Evolutionary conservation across 2,329 filamentous ascomycete species (phyloP), one percentile per base, ranked within the genome.

Genomic region (Ophiostoma triangulosporum): DNA sequence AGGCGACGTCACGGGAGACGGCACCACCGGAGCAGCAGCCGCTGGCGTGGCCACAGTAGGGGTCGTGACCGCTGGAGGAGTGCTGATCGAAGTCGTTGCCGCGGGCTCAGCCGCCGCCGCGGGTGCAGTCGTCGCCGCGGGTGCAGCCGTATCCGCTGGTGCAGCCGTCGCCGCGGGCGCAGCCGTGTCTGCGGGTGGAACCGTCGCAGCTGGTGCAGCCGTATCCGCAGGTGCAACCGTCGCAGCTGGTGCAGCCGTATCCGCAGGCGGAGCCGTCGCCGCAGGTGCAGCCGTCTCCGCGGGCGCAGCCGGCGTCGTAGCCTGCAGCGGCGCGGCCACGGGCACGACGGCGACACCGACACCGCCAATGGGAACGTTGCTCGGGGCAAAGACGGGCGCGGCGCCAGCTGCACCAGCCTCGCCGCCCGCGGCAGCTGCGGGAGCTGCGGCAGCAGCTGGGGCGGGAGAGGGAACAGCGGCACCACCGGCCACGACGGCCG

Each of bases 271-370:
- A 12, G 32, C 38, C 11, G 46, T n/a, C 8, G 52, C 31, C 3
- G 57, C 48, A 3, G 57, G 17, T 3, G 57, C 48, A 3, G 57
- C 53, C 17, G 58, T 49, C 2, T 33, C 50, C 11, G 50, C 20
- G 6, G 54, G 17, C 3, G 53, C 27, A 14, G 24, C 38, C 4
- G 57, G 43, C 8, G 46, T 36, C 20, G 58, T 35, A 6, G 55
- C 53, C 24, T 56, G 50, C 14, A 17, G 43, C 26, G 51, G 22
- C 26, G 38, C 36, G 7, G 60, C 58, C 9, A 62, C 54, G 7
- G 58, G 32, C 15, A 62, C 52, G n/a, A 56, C 58, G 5, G 57
- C 55, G 15, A 61, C 50, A 3, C 59, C 60, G 3, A 59, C 56
- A 14, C 59, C 58, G 29, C 58, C 52, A 15, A 29, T 33, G 14